A percentile compares a stretch with the other conserved stretches of the same genome.
These are phyloP conservation scores for Leishmania aethiopica DNA, from an alignment of 208 protist genomes.

Conservation along the genomic window DNA sequence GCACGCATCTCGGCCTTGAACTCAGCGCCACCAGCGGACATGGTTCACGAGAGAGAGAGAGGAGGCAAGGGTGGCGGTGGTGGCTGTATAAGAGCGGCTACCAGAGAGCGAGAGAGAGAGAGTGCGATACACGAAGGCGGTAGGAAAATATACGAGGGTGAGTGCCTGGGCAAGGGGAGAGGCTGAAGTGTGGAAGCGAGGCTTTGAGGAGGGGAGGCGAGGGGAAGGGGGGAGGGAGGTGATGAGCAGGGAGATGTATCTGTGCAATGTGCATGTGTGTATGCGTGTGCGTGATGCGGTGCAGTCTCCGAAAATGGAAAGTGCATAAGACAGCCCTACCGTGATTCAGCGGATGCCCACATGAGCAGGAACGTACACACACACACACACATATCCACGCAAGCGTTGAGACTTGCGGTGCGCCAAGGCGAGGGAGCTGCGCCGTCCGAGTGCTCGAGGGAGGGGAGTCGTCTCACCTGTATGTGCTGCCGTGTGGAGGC, in stretches of 20 bases:
- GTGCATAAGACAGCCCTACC: not conserved
- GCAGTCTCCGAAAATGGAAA: not conserved
- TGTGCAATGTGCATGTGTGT: not conserved
- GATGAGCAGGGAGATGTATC: not conserved
- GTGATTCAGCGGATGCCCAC: not conserved
- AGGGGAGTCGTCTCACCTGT: not conserved
- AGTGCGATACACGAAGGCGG: not conserved
- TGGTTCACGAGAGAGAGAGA: constrained; percentile 17
- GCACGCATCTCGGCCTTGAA: constrained; percentile 82
- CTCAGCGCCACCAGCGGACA: constrained; percentile 71
- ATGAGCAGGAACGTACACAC: not conserved
- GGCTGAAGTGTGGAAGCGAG: not conserved
- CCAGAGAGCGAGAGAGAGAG: constrained; percentile 11
- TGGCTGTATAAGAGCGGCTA: not conserved
- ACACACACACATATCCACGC: not conserved
- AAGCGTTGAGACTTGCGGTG: not conserved
- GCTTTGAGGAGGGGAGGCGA: not conserved
- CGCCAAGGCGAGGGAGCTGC: not conserved
- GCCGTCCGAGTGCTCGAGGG: not conserved
- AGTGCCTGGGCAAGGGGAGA: not conserved
- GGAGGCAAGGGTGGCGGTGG: constrained; percentile 2
- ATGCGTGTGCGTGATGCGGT: not conserved
- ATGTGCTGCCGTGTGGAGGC: not conserved
- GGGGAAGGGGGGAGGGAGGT: not conserved
- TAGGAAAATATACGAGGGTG: not conserved